Evolutionary conservation across 140 eudicot species (phyloP).

Genomic region (Stevia rebaudiana): DNA sequence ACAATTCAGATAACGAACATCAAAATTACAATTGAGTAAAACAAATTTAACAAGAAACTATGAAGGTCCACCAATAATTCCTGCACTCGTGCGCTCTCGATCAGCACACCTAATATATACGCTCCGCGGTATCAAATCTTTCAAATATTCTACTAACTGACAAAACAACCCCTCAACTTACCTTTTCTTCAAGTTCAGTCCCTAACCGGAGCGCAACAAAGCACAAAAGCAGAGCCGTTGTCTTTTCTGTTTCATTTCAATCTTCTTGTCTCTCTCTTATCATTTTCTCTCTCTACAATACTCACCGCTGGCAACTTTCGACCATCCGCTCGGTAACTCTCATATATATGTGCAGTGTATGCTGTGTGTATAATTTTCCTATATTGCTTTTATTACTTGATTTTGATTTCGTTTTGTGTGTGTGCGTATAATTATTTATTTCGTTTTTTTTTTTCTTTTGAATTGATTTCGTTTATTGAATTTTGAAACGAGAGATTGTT

Average conservation of each 20-base stretch:
- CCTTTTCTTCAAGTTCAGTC: not conserved
- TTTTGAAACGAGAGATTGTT: slow-evolving; percentile 8
- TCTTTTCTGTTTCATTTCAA: slow-evolving; percentile 22
- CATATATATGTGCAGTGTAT: slow-evolving; percentile 7
- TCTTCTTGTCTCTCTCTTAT: slow-evolving; percentile 20
- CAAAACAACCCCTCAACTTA: slow-evolving; percentile 36
- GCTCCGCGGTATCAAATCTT: slow-evolving; percentile 53
- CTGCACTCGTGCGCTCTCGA: slow-evolving; percentile 29
- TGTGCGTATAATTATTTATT: no score
- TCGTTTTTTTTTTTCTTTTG: no score
- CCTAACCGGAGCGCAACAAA: slow-evolving; percentile 1
- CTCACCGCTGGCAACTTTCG: slow-evolving; percentile 28
- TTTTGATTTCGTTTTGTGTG: no score
- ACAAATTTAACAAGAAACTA: no score
- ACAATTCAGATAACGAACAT: no score
- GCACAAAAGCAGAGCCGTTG: slow-evolving; percentile 13
- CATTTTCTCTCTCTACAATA: slow-evolving; percentile 31
- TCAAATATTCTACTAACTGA: slow-evolving; percentile 26
- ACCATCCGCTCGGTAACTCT: slow-evolving; percentile 19
- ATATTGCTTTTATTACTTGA: not conserved
- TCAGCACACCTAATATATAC: slow-evolving; percentile 22
- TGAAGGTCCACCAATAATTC: slow-evolving; percentile 16
- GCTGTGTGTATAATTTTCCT: slow-evolving; percentile 4
- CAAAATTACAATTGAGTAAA: no score
- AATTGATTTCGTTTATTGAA: slow-evolving; percentile 11